A percentile compares a stretch with the other conserved stretches of the same genome.
Conservation (phyloP, 2,329 filamentous ascomycete species). For the Seiridium cupressi region DNA sequence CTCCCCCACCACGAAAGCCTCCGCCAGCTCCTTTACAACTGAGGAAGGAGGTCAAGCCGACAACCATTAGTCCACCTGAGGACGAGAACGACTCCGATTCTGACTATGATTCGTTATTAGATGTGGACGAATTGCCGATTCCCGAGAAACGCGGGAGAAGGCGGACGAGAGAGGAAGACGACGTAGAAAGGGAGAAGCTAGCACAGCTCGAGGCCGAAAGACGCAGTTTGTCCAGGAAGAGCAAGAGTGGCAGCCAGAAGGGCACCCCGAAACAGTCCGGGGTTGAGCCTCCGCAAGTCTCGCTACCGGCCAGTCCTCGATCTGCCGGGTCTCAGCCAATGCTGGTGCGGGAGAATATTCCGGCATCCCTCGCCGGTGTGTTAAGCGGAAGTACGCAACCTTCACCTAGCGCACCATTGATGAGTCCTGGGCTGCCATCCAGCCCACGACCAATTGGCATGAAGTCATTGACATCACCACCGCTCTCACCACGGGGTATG, state of each 20-base stretch:
- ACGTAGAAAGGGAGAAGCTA: slow-evolving; percentile 71
- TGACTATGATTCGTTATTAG: slow-evolving; percentile 78
- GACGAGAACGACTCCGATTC: slow-evolving; percentile 67
- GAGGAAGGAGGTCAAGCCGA: slow-evolving; percentile 36
- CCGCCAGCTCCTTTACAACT: slow-evolving; percentile 84
- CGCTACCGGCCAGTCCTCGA: slow-evolving; percentile 38
- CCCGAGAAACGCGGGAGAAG: slow-evolving; percentile 68
- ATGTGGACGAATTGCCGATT: slow-evolving; percentile 61
- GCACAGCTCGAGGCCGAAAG: slow-evolving; percentile 66
- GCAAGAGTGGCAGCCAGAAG: slow-evolving; percentile 53
- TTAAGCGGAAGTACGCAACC: slow-evolving; percentile 36
- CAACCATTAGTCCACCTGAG: slow-evolving; percentile 35
- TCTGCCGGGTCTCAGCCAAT: slow-evolving; percentile 25
- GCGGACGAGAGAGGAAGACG: slow-evolving; percentile 85
- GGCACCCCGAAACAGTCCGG: slow-evolving; percentile 40
- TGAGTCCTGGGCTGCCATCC: slow-evolving; percentile 59
- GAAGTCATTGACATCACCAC: slow-evolving; percentile 58
- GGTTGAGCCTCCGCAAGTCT: slow-evolving; percentile 24
- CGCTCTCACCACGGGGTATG: slow-evolving; percentile 61
- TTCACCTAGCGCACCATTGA: slow-evolving; percentile 40
- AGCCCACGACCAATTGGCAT: slow-evolving; percentile 58
- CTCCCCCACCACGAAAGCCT: slow-evolving; percentile 70
- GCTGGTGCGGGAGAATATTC: slow-evolving; percentile 35
- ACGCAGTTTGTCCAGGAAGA: slow-evolving; percentile 73
- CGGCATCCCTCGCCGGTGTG: slow-evolving; percentile 53